Base-by-base conservation (phyloP, 768 basidiomycete species). In the Boletellus sp. region DNA sequence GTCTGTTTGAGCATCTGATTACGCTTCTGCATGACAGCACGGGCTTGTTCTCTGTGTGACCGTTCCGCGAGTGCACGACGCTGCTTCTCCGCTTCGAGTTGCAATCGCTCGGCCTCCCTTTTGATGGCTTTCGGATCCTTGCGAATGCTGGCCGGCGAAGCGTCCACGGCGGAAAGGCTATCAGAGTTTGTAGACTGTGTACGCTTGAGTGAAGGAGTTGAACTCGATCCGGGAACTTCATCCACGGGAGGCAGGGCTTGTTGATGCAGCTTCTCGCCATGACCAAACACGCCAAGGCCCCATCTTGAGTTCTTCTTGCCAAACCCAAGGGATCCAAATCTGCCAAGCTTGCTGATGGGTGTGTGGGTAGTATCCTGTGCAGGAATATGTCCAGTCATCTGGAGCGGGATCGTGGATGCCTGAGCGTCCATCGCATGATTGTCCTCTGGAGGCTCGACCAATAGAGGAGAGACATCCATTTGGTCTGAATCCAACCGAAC, bases 1-100 rank as follows among this genome's bases (percentile, higher is more conserved):
- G 64, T 76, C 57, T 82, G 78, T 62, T 80, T 80, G 59, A 88
- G 74, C 68, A 91, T 77, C 56, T 85, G 82, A 52, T 80, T 84
- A 55, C 90, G 86, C 73, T 94, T 95, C 61, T 85, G 80, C 84
- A 94, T 87, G 69, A 95, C 93, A 38, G 90, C 91, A 47, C 93
- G 81, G 16, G 93, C 90, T 68, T 93, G 87, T 60, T 96, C 94
- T 59, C 84, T 81, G 53, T 90, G 83, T 62, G 74, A 83, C 59
- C 81, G 83, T 66, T 85, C 81, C 16, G 78, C 81, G 54, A 88
- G 75, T 48, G 83, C 83, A 55, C 91, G 88, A 54, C 86, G 84
- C 58, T 90, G 87, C 61, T 85, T 81, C 74, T 94, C 90, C 17
- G 88, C 87, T 68, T 94, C 91, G 51, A 78, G 80, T 49, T 83